A percentile compares a stretch with the other conserved stretches of the same genome.
Evolutionary conservation across 192 early-diverging fungal species (phyloP).

Genomic region (Coemansia sp.): DNA sequence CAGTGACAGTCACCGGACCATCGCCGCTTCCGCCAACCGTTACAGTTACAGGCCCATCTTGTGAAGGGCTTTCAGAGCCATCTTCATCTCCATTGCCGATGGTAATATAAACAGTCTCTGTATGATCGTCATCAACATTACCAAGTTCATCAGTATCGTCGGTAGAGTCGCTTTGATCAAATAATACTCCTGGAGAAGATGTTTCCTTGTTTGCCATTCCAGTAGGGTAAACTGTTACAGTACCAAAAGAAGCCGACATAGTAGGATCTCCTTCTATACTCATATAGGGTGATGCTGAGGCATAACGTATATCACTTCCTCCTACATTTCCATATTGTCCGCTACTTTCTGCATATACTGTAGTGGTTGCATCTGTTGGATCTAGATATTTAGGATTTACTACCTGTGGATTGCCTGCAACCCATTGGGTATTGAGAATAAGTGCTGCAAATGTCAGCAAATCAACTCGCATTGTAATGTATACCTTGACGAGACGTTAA

Average conservation of each 20-base stretch:
- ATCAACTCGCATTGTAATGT: slow-evolving; percentile 5
- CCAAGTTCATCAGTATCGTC: background rate
- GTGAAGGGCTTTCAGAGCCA: background rate
- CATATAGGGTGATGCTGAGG: slow-evolving; percentile 19
- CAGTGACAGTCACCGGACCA: slow-evolving; percentile 8
- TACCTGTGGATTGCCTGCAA: slow-evolving; percentile 19
- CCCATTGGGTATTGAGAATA: slow-evolving; percentile 6
- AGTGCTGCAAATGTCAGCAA: slow-evolving; percentile 5
- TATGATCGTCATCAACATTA: background rate
- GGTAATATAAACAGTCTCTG: slow-evolving; percentile 11
- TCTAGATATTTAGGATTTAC: background rate
- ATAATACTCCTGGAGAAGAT: slow-evolving; percentile 4
- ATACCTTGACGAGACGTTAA: background rate
- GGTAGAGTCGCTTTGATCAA: background rate
- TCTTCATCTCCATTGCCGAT: background rate
- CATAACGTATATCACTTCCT: slow-evolving; percentile 18
- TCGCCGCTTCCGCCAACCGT: background rate
- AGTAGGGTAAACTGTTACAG: background rate
- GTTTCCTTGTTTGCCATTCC: slow-evolving; percentile 19
- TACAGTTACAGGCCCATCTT: background rate
- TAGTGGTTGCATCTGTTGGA: too few relatives aligned
- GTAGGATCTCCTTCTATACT: background rate
- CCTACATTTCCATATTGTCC: slow-evolving; percentile 11
- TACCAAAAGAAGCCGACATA: slow-evolving; percentile 3
- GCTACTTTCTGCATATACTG: background rate